Percentiles rank a stretch among this genome's conserved stretches.
These are phyloP conservation scores for Pyronema omphalodes DNA, from an alignment of 495 filamentous ascomycete species.

Conservation along the genomic window DNA sequence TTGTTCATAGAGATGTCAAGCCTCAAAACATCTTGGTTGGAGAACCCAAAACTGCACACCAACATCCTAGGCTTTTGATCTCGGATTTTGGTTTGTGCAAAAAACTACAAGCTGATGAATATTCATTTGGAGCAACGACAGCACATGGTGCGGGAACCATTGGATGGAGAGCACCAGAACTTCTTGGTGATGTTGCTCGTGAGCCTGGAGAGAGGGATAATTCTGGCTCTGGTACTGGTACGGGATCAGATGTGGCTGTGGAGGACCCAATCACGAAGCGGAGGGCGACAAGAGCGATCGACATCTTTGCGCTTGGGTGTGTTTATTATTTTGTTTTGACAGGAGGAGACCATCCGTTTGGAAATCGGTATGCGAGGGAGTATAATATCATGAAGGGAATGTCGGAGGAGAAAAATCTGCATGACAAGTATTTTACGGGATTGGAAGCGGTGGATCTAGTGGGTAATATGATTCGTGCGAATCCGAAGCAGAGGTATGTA, in stretches of 20 bases:
- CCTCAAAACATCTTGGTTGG: conserved; percentile 88
- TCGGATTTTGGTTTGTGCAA: conserved; percentile 97
- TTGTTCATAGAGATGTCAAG: conserved; percentile 93
- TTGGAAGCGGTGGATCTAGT: conserved; percentile 78
- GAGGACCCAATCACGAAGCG: conserved; percentile 46
- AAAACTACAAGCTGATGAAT: conserved; percentile 88
- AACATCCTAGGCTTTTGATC: conserved; percentile 63
- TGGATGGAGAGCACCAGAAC: conserved; percentile 89
- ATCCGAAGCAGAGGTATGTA: conserved; percentile 43
- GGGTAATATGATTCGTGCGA: conserved; percentile 56
- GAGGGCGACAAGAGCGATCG: conserved; percentile 82
- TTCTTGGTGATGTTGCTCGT: conserved; percentile 62
- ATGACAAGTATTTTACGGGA: conserved; percentile 57
- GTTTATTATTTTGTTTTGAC: conserved; percentile 95
- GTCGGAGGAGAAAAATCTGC: conserved; percentile 36
- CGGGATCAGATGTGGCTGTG: conserved; percentile 38
- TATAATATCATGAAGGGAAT: conserved; percentile 84
- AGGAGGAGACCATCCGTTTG: conserved; percentile 79
- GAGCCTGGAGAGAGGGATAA: conserved; percentile 16
- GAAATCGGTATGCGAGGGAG: conserved; percentile 86
- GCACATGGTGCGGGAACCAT: conserved; percentile 84
- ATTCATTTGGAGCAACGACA: conserved; percentile 84
- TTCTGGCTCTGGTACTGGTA: conserved; percentile 27
- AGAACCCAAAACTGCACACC: conserved; percentile 36
- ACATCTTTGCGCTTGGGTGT: conserved; percentile 89